phyloP scores from a whole-genome alignment of 106 monocot genomes.

The Dendrobium nobile region DNA sequence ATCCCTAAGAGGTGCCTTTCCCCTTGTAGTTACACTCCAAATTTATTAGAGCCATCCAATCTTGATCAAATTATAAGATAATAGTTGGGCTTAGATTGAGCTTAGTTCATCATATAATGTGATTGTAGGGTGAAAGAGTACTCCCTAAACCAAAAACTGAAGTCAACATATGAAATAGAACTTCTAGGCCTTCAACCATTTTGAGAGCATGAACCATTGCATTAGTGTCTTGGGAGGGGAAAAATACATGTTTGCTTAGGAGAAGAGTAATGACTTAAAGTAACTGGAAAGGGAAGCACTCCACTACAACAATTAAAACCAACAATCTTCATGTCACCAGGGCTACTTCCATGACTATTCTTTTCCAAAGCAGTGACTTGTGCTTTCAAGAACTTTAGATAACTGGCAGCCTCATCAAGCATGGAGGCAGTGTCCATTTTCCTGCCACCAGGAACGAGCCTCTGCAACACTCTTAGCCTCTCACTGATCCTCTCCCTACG shows the following conservation, averaged over 20 bases:
- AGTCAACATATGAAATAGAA: no score
- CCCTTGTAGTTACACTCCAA: no score
- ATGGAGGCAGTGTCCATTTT: slow-evolving; percentile 93
- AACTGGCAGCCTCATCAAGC: slow-evolving; percentile 85
- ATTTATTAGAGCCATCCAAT: no score
- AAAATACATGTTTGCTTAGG: background rate
- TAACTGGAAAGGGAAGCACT: background rate
- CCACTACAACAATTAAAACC: background rate
- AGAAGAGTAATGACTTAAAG: background rate
- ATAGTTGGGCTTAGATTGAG: no score
- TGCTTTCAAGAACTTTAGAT: slow-evolving; percentile 83
- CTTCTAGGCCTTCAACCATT: no score
- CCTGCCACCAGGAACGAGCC: slow-evolving; percentile 63
- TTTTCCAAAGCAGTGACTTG: slow-evolving; percentile 51
- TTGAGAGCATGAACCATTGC: background rate
- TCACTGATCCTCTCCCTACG: slow-evolving; percentile 75
- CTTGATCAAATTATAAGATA: no score
- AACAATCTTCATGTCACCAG: background rate
- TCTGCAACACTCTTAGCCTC: slow-evolving; percentile 55
- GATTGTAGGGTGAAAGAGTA: no score
- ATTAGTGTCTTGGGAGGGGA: background rate
- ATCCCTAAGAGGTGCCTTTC: no score
- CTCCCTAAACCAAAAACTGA: no score
- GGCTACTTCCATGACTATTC: background rate
- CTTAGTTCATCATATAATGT: no score